phyloP scores from a whole-genome alignment of 2,329 filamentous ascomycete species.

The Penicillium paneum region DNA sequence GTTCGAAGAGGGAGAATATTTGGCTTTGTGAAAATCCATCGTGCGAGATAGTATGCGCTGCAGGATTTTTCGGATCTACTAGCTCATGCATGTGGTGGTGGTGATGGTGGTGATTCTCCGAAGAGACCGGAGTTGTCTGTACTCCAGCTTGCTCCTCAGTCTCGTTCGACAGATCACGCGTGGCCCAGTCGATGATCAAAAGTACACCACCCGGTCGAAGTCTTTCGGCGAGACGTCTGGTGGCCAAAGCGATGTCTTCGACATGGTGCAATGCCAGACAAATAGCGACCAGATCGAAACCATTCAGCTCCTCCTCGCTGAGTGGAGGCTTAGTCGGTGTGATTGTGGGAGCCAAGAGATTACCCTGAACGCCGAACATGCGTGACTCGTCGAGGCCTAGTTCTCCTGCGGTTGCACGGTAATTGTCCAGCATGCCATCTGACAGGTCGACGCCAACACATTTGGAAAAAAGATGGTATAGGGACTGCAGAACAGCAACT shows the following conservation, averaged over 20 bases:
- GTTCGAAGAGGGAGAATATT: neutral
- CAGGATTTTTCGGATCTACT: neutral
- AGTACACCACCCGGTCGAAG: neutral
- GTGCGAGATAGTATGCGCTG: conserved; percentile 3
- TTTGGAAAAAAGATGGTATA: neutral
- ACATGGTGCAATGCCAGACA: conserved; percentile 4
- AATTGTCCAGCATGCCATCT: neutral
- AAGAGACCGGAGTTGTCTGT: neutral
- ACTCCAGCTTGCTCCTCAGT: neutral
- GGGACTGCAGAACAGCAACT: neutral
- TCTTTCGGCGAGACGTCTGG: neutral
- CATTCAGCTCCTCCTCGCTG: neutral
- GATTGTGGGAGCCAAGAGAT: neutral
- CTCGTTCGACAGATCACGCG: neutral
- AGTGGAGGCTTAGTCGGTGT: neutral
- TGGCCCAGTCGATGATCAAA: neutral
- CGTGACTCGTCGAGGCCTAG: neutral
- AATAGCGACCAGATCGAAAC: neutral
- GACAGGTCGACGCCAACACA: neutral
- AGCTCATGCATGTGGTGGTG: neutral
- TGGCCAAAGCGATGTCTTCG: neutral
- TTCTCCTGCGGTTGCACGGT: neutral
- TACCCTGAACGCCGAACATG: neutral
- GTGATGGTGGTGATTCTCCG: neutral
- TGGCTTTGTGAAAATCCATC: neutral